Evolutionary conservation across 1,284 basidiomycete genomes (phyloP), one percentile per base, ranked within the genome.

Genomic region (Uromyces viciae-fabae): DNA sequence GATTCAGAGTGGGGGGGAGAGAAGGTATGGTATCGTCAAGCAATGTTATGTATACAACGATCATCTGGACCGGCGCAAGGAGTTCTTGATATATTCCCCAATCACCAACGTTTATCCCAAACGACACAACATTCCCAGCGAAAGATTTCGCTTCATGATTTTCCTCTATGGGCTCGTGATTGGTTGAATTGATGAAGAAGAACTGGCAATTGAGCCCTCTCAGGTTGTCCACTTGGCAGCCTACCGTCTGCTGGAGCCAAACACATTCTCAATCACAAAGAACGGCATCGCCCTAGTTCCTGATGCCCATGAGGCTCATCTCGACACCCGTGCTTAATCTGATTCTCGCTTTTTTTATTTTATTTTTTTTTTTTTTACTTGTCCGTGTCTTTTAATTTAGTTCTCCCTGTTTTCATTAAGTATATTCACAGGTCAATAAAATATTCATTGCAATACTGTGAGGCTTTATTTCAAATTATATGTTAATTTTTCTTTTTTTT

Each of bases 61-160:
- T 17, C 31, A 31, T 3, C 3, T 64, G 42, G 60, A 43, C 9
- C n/a, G 66, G 38, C 14, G 14, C 2, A 9, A 42, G 2, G 28
- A 46, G 7, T 31, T 38, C 22, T 9, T 76, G 22, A 19, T 76
- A 49, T 22, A 66, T 9, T 3, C 31, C 3, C 58, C 38, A 25
- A 66, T 76, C 43, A 76, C 28, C 2, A 76, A 76, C 56, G 2
- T 46, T 25, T 76, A 64, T 28, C 75, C 58, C 17, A 77, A 77
- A 38, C 11, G 19, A 52, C 19, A 7, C 8, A 17, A 7, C 7
- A 22, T 68, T 31, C 60, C 75, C 33, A 38, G 62, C 36, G 31
- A 15, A 19, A 17, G 40, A 3, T 77, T 77, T 40, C 36, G 62
- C 7, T 68, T 68, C 19, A 19, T 77, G 7, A 31, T 77, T 14